Conservation (phyloP, 441 rosid genomes). For the Croton laevigatus region DNA sequence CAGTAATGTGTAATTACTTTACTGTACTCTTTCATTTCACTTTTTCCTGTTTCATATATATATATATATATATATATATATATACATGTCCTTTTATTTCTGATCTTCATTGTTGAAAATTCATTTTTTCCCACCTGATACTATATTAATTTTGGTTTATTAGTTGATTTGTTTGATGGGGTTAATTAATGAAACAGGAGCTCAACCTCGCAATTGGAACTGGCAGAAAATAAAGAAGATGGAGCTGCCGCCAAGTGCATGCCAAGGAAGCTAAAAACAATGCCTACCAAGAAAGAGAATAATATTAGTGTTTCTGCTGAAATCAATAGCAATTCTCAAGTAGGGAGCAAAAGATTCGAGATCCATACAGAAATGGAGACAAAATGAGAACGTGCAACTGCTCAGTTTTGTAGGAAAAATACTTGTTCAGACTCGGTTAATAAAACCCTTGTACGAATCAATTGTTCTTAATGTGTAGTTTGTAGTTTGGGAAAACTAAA, state of each 20-base stretch:
- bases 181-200: slow-evolving; percentile 33
- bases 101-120: no score
- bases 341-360: slow-evolving; percentile 29
- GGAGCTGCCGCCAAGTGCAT: slow-evolving; percentile 54
- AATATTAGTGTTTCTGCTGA: slow-evolving; percentile 13
- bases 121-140: background rate
- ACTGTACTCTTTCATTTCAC: background rate
- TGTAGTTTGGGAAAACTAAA: slow-evolving; percentile 3
- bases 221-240: slow-evolving; percentile 43
- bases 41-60: background rate
- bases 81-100: no score
- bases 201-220: slow-evolving; percentile 47
- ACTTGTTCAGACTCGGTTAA: no score
- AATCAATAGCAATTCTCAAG: background rate
- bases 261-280: slow-evolving; percentile 47
- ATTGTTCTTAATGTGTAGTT: background rate
- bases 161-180: background rate
- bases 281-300: slow-evolving; percentile 36
- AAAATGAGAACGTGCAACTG: background rate
- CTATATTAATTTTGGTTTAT: background rate
- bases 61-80: no score
- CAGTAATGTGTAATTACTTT: no score
- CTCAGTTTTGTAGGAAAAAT: slow-evolving; percentile 17
- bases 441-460: no score
- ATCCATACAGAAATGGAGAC: slow-evolving; percentile 11